These are phyloP conservation scores for Mucor racemosus DNA, from an alignment of 371 early-diverging fungal genomes.

Conservation along the genomic window DNA sequence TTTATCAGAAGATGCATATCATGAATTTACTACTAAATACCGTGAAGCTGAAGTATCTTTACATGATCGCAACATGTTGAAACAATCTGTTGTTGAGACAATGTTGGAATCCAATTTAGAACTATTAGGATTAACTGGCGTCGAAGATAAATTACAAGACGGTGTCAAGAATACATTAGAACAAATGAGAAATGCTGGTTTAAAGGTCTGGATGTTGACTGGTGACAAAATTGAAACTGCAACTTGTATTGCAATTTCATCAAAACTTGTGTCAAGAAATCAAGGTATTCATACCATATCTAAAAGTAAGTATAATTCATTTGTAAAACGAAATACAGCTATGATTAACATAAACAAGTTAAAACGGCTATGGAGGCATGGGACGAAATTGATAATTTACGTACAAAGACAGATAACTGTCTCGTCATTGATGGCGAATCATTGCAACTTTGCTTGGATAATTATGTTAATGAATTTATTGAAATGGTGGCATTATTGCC, in stretches of 20 bases:
- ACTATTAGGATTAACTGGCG: conserved; percentile 97
- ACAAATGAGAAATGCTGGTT: conserved; percentile 92
- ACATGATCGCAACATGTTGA: conserved; percentile 71
- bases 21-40: conserved; percentile 70
- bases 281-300: conserved; percentile 82
- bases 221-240: conserved; percentile 99
- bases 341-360: conserved; percentile 39
- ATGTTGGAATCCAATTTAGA: conserved; percentile 89
- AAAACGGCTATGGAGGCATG: conserved; percentile 58
- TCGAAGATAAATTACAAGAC: conserved; percentile 98
- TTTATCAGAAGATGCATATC: conserved; percentile 77
- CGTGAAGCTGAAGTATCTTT: conserved; percentile 78
- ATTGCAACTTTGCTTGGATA: conserved; percentile 78
- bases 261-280: conserved; percentile 89
- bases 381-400: conserved; percentile 70
- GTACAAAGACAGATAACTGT: conserved; percentile 73
- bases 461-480: conserved; percentile 84
- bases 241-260: conserved; percentile 95
- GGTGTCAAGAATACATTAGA: conserved; percentile 94
- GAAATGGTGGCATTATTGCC: conserved; percentile 77
- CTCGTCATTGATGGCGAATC: conserved; percentile 98
- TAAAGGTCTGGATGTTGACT: conserved; percentile 99
- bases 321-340: background rate
- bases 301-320: conserved; percentile 52
- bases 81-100: conserved; percentile 71